Evolutionary conservation across 2,329 filamentous ascomycete species (phyloP), one percentile per base, ranked within the genome.

Genomic region (Aspergillus fumigatus): DNA sequence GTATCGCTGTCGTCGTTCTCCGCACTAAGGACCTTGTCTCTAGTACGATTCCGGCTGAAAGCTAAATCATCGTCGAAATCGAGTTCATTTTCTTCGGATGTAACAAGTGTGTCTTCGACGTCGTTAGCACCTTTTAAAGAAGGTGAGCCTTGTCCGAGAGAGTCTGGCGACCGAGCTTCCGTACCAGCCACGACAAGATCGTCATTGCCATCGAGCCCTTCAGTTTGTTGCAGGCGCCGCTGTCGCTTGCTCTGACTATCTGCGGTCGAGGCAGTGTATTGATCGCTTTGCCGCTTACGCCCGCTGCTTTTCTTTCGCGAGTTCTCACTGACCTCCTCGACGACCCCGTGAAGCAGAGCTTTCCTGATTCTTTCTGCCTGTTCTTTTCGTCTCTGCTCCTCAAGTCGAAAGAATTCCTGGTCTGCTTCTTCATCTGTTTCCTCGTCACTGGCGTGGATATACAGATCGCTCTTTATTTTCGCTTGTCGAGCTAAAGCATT

Each of bases 381-480:
- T 50, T 82, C 82, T 61, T 84, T 80, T 50, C 89, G 80, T 58
- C 88, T 79, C 61, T 82, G 77, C 71, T 87, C 85, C 74, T 97
- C 92, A 17, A 84, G 81, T 2, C 82, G 85, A 73, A 93, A 97
- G 74, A 97, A 97, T 21, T 83, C 85, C 23, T 70, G 78, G 73
- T 89, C 84, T 55, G 84, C 83, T 49, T 92, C 90, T 35, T 83
- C 85, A 67, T 96, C 91, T n/a, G 83, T 87, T 64, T 96, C 92
- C 53, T 97, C 94, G 69, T 97, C 94, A 63, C 88, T 91, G 40
- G 88, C 86, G 56, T 88, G 84, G 51, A 99, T 88, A 66, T 86
- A 93, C 41, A 93, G 75, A 25, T 87, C 86, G 66, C 89, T 95
- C 79, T 97, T 97, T 75, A 94, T 88, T 69, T 88, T 89, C 32